phyloP scores from a whole-genome alignment of 202 grass and related monocot species.

The Zoysia matrella region DNA sequence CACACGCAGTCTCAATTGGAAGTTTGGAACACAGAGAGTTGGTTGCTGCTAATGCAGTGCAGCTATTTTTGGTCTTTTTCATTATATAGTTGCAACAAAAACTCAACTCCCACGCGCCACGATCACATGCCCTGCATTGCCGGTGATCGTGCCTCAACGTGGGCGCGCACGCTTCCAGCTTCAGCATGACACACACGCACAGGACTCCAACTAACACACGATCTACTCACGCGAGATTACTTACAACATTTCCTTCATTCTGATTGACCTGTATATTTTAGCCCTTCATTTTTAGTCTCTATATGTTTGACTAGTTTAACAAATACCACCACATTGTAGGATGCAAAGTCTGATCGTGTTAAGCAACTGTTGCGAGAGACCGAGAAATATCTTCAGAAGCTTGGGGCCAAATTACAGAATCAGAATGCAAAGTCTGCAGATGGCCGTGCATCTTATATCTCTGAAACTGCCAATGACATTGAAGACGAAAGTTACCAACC shows the following conservation, averaged over 20 bases:
- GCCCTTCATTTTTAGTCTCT: conserved; percentile 20
- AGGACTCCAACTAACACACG: no score
- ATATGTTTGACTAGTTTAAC: conserved; percentile 40
- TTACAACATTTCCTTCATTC: conserved; percentile 10
- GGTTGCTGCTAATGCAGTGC: no score
- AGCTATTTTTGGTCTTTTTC: no score
- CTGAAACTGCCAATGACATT: conserved; percentile 68
- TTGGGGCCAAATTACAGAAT: conserved; percentile 81
- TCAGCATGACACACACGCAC: no score
- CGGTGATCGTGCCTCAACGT: no score
- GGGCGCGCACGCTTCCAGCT: no score
- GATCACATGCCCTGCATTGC: no score
- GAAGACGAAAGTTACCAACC: conserved; percentile 98
- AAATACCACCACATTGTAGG: conserved; percentile 56
- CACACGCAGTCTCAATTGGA: no score
- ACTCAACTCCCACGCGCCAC: no score
- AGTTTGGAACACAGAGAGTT: no score
- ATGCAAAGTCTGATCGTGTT: conserved; percentile 99
- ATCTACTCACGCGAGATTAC: no score
- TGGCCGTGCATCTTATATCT: conserved; percentile 57
- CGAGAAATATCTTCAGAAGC: conserved; percentile 97
- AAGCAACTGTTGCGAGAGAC: conserved; percentile 97
- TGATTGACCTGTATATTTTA: conserved; percentile 35
- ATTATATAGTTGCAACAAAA: no score
- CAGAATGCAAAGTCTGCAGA: conserved; percentile 67